Evolutionary conservation across 2,329 filamentous ascomycete species (phyloP), one percentile per base, ranked within the genome.

Genomic region (Pseudogymnoascus sp.): DNA sequence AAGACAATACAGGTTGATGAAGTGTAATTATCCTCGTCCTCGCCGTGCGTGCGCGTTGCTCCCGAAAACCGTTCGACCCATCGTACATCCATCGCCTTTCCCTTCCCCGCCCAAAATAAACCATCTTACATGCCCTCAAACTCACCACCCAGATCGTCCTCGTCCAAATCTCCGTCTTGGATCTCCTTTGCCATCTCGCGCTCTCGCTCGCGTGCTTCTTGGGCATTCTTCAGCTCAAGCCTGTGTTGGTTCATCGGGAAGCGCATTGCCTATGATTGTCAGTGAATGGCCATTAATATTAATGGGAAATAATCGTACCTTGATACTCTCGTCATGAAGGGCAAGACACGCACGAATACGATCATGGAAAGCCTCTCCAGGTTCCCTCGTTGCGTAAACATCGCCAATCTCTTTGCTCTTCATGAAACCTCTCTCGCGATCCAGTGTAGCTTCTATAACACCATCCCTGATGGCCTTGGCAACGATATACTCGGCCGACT

Each of bases 171-270:
- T 19, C 93, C 95, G 69, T 97, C 95, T 77, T 96, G 91, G 73
- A 99, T 97, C 81, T 99, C 95, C 82, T 97, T 97, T 67, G 93
- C 95, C 82, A 99, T 86, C 78, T 99, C 95, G 16, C 95, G 85
- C 81, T 99, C 95, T 19, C 95, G 85, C 76, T 99, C 95, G 61
- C 95, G 85, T n/a, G 95, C 95, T 78, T 99, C 96, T 76, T 97
- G 93, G 0, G 95, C 95, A 72, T 96, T 97, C 84, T 97, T 97
- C 63, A 99, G 83, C 78, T 99, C 95, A 63, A 97, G 82, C 16
- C 95, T 86, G 78, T 99, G 95, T 77, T 97, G 95, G 80, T 99
- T 97, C 93, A 97, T 97, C 2, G 95, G 95, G 78, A 97, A 99
- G 63, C 95, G 87, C 95, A 99, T 99, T 26, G 95, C 93, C 90